Evolutionary conservation across 75 land plant genomes (phyloP).

Genomic region (Pinus tabuliformis): DNA sequence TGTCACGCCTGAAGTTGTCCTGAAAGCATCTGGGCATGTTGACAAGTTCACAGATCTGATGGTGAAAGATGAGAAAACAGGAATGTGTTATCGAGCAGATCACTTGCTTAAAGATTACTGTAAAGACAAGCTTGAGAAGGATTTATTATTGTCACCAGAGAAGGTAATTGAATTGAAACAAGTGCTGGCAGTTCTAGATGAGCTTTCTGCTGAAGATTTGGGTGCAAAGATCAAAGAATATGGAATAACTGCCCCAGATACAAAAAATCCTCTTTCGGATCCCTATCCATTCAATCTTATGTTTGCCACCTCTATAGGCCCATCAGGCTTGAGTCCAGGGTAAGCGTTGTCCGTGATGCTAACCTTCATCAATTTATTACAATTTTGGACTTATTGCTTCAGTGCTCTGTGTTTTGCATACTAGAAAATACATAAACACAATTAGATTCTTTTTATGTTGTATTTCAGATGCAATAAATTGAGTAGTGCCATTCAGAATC

Average conservation of each 20-base stretch:
- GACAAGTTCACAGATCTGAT: constrained; percentile 97
- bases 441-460: background rate
- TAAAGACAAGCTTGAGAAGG: constrained; percentile 75
- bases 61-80: constrained; percentile 95
- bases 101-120: constrained; percentile 89
- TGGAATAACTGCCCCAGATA: constrained; percentile 65
- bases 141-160: constrained; percentile 46
- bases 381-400: constrained; percentile 6
- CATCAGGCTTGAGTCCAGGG: constrained; percentile 83
- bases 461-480: background rate
- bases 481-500: background rate
- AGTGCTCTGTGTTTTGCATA: background rate
- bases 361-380: background rate
- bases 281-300: constrained; percentile 93
- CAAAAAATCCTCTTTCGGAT: constrained; percentile 61
- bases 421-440: background rate
- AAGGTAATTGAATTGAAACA: constrained; percentile 71
- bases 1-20: constrained; percentile 90
- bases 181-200: constrained; percentile 82
- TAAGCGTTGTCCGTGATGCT: constrained; percentile 11
- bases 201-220: constrained; percentile 78
- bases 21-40: constrained; percentile 98
- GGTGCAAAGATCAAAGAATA: constrained; percentile 88
- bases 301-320: constrained; percentile 95
- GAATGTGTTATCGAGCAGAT: constrained; percentile 88